Conservation (phyloP, 805 yeast genomes). For the Candida hungchunana region DNA sequence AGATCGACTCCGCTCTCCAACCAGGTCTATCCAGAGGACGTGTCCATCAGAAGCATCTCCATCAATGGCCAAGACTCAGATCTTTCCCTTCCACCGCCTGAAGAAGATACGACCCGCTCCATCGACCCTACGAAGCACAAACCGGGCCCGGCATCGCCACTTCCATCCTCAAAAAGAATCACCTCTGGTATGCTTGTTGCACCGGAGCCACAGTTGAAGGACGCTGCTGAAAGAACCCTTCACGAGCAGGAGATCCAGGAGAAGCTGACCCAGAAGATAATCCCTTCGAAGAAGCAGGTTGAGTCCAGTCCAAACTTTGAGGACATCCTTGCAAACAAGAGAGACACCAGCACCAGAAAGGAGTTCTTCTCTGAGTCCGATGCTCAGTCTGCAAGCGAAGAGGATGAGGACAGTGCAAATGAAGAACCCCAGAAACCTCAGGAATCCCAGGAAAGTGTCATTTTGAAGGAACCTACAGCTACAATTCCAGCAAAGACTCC, state of each 20-base stretch:
- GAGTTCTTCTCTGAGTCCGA: slow-evolving; percentile 14
- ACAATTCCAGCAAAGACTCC: neutral
- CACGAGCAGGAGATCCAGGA: slow-evolving; percentile 35
- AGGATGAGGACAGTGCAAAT: slow-evolving; percentile 1
- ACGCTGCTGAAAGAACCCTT: slow-evolving; percentile 34
- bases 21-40: slow-evolving; percentile 33
- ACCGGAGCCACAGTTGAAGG: slow-evolving; percentile 40
- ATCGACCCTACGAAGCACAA: slow-evolving; percentile 24
- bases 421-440: neutral
- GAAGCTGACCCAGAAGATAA: slow-evolving; percentile 19
- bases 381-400: neutral
- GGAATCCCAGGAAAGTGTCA: too few species aligned
- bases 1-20: slow-evolving; percentile 37
- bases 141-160: slow-evolving; percentile 17
- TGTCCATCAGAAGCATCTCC: slow-evolving; percentile 24
- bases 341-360: slow-evolving; percentile 5
- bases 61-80: slow-evolving; percentile 32
- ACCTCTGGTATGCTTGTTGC: slow-evolving; percentile 41
- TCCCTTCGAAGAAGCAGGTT: slow-evolving; percentile 21
- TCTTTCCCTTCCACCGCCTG: slow-evolving; percentile 27
- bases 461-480: neutral
- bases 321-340: slow-evolving; percentile 4
- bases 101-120: slow-evolving; percentile 18
- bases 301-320: too few species aligned
- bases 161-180: slow-evolving; percentile 32